These are phyloP conservation scores for Rhodomyrtus tomentosa DNA, from an alignment of 345 rosid species.

Conservation along the genomic window DNA sequence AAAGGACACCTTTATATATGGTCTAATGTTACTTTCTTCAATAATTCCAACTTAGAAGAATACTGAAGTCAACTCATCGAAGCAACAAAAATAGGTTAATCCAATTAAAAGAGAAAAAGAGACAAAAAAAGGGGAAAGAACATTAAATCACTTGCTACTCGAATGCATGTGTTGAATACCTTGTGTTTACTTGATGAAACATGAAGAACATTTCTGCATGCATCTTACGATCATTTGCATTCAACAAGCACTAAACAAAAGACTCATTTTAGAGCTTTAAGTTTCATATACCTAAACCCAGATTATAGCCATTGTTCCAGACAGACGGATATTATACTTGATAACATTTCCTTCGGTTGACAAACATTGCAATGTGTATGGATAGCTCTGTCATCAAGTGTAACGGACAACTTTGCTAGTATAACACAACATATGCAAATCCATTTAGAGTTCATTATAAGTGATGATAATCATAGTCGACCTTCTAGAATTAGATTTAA, in stretches of 20 bases:
- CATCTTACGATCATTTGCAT: not conserved
- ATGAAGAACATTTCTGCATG: not conserved
- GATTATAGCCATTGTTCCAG: not conserved
- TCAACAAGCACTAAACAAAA: not conserved
- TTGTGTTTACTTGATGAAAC: not conserved
- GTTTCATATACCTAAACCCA: not conserved
- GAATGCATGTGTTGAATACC: not conserved
- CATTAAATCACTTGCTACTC: not conserved
- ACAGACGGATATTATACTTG: not conserved
- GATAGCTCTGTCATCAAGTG: not conserved
- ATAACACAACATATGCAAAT: not conserved
- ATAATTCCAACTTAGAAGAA: not conserved
- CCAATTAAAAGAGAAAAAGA: not conserved
- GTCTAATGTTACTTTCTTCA: not conserved
- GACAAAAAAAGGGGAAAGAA: not conserved
- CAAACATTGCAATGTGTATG: not conserved
- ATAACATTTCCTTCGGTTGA: not conserved
- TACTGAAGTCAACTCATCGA: not conserved
- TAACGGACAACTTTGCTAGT: not conserved
- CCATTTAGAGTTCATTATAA: not conserved
- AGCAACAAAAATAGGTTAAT: not conserved
- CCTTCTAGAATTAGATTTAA: not conserved
- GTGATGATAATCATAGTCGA: not conserved
- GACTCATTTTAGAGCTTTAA: not conserved
- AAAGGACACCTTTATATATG: not conserved